phyloP scores from a whole-genome alignment of 441 rosid genomes.

The Corymbia citriodora region DNA sequence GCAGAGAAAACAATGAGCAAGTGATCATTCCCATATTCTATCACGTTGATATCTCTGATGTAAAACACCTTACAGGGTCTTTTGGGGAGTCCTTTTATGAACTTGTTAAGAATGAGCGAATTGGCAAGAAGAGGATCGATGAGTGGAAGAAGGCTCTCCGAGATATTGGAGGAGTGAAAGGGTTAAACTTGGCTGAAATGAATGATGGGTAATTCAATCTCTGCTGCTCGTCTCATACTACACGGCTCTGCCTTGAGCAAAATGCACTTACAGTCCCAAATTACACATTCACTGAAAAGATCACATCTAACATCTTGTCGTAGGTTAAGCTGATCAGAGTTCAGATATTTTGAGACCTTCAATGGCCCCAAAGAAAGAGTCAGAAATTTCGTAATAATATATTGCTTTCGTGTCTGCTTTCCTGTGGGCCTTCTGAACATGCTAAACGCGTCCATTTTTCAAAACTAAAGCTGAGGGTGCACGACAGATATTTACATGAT shows the following conservation, averaged over 20 bases:
- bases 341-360: not conserved
- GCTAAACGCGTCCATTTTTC: not conserved
- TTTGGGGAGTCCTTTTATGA: not conserved
- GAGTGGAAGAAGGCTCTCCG: not conserved
- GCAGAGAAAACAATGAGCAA: not conserved
- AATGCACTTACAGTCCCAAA: accelerated
- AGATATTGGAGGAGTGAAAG: not conserved
- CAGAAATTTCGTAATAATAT: accelerated
- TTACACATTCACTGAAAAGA: not conserved
- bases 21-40: not conserved
- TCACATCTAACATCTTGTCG: not conserved
- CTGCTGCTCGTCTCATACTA: not conserved
- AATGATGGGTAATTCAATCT: not conserved
- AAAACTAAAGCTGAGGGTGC: not conserved
- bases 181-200: not conserved
- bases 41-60: not conserved
- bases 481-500: not conserved
- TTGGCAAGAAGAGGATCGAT: accelerated
- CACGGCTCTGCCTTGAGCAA: not conserved
- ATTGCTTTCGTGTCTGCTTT: not conserved
- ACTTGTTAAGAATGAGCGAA: not conserved
- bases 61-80: not conserved
- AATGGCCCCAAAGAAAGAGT: not conserved
- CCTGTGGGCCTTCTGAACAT: not conserved
- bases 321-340: not conserved